Conservation (phyloP, 2,329 filamentous ascomycete species). For the Fusarium tjaetaba region DNA sequence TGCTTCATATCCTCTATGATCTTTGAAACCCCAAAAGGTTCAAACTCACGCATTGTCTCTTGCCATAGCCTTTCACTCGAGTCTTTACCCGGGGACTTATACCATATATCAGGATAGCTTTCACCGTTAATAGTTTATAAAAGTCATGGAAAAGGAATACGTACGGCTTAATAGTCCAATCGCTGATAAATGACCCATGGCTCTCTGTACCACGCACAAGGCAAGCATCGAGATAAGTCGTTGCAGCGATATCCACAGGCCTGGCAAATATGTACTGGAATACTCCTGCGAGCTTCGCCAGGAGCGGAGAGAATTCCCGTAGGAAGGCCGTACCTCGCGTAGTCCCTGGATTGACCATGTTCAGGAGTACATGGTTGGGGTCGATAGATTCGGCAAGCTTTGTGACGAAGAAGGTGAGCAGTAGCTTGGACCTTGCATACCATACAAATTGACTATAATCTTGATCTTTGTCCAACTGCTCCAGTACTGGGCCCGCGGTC, state of each 20-base stretch:
- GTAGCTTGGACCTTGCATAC: background rate
- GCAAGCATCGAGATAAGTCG: background rate
- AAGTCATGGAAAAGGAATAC: background rate
- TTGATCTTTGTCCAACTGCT: background rate
- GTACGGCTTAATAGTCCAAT: background rate
- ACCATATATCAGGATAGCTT: background rate
- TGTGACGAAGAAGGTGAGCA: rapidly evolving
- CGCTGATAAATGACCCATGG: background rate
- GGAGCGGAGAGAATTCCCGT: background rate
- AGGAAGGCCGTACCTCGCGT: background rate
- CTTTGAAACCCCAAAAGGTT: rapidly evolving
- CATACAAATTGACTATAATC: background rate
- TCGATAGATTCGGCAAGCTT: background rate
- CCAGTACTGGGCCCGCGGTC: background rate
- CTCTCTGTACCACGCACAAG: background rate
- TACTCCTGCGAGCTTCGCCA: background rate
- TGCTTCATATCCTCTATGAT: background rate
- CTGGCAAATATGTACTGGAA: background rate
- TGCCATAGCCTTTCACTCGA: background rate
- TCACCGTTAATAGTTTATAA: no score
- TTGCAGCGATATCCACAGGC: background rate
- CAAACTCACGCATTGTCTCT: background rate
- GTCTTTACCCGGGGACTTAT: background rate
- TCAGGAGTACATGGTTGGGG: background rate
- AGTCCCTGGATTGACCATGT: background rate